phyloP scores from a whole-genome alignment of 768 basidiomycete species.

The Podaxis carcinomalis region DNA sequence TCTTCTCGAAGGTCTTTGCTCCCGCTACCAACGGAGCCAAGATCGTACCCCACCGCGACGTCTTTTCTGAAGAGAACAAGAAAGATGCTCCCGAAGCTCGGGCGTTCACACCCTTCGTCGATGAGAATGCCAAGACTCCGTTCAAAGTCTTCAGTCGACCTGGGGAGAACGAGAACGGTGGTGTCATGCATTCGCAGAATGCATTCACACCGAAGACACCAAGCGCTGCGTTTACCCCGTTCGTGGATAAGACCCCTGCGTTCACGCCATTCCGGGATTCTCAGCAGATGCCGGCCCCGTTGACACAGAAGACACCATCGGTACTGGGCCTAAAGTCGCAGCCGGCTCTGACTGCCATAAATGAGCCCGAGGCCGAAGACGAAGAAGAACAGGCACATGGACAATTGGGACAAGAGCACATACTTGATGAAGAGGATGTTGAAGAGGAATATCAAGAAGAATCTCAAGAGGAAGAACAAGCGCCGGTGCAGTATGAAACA shows the following conservation, averaged over 20 bases:
- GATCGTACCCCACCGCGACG: slow-evolving; percentile 39
- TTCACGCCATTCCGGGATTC: slow-evolving; percentile 34
- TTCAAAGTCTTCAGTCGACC: slow-evolving; percentile 75
- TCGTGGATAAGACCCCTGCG: slow-evolving; percentile 29
- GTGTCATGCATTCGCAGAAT: slow-evolving; percentile 15
- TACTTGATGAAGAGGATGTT: slow-evolving; percentile 21
- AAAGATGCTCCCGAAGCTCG: slow-evolving; percentile 32
- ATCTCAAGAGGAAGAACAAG: slow-evolving; percentile 25
- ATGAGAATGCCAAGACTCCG: slow-evolving; percentile 42
- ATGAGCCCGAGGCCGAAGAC: slow-evolving; percentile 29
- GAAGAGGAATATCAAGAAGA: slow-evolving; percentile 18
- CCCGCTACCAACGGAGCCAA: slow-evolving; percentile 42
- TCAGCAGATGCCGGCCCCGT: slow-evolving; percentile 25
- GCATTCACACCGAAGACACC: slow-evolving; percentile 45
- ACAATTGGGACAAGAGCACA: slow-evolving; percentile 23
- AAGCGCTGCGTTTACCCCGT: slow-evolving; percentile 36
- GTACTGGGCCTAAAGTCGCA: background rate
- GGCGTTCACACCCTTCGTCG: slow-evolving; percentile 36
- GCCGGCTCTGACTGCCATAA: slow-evolving; percentile 6
- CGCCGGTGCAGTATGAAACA: slow-evolving; percentile 24
- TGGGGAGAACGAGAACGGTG: slow-evolving; percentile 43
- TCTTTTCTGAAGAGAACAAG: slow-evolving; percentile 36
- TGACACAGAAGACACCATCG: slow-evolving; percentile 19
- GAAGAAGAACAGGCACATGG: slow-evolving; percentile 27
- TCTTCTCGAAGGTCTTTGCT: slow-evolving; percentile 65